Evolutionary conservation across 2,329 filamentous ascomycete genomes (phyloP).

Genomic region (Exophiala bonariae): DNA sequence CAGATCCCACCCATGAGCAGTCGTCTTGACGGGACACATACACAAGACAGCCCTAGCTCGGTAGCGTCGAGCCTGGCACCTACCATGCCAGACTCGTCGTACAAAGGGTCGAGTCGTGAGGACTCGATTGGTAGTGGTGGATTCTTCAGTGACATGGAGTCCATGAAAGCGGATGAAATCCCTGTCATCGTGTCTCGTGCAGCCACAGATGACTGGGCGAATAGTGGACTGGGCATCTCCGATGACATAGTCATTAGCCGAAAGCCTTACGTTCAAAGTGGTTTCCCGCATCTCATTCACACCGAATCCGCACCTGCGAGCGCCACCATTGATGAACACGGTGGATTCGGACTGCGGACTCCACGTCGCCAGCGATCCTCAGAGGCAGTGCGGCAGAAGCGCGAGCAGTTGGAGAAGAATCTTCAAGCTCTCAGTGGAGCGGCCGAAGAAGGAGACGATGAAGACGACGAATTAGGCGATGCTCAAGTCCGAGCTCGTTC

Average conservation of each 20-base stretch:
- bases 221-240: slow-evolving; percentile 75
- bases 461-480: slow-evolving; percentile 83
- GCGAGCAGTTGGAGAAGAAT: slow-evolving; percentile 72
- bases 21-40: slow-evolving; percentile 46
- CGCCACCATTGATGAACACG: slow-evolving; percentile 53
- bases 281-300: slow-evolving; percentile 56
- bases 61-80: slow-evolving; percentile 73
- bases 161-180: slow-evolving; percentile 73
- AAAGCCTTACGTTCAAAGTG: slow-evolving; percentile 40
- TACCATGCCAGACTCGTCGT: slow-evolving; percentile 70
- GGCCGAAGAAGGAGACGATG: slow-evolving; percentile 87
- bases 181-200: slow-evolving; percentile 74
- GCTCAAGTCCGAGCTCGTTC: slow-evolving; percentile 52
- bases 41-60: slow-evolving; percentile 81
- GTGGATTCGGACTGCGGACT: slow-evolving; percentile 38
- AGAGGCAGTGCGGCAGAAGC: slow-evolving; percentile 73
- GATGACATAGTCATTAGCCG: slow-evolving; percentile 54
- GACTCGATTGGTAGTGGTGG: slow-evolving; percentile 83
- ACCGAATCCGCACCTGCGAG: slow-evolving; percentile 64
- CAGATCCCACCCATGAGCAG: slow-evolving; percentile 43
- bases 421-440: slow-evolving; percentile 60
- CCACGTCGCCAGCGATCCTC: slow-evolving; percentile 66
- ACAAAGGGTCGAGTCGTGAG: slow-evolving; percentile 76
- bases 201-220: slow-evolving; percentile 72
- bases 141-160: slow-evolving; percentile 83